Percentiles rank a stretch among this genome's conserved stretches.
phyloP scores from a whole-genome alignment of 2,329 filamentous ascomycete genomes.

The Sodiomyces alkalinus region DNA sequence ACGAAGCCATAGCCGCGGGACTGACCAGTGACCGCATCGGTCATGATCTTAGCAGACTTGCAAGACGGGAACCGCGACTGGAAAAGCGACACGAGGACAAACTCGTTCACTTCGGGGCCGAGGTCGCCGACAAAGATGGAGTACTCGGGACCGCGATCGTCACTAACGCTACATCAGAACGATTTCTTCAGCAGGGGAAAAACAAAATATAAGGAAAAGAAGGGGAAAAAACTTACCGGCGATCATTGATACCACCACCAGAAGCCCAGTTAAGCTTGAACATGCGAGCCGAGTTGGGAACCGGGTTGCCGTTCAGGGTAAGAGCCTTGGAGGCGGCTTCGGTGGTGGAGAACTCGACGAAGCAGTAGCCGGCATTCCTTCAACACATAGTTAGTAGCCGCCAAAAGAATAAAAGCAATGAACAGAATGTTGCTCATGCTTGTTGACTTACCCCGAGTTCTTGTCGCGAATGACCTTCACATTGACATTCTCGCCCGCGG shows the following conservation, averaged over 20 bases:
- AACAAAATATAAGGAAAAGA: too few species aligned
- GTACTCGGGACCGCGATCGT: slow-evolving; percentile 91
- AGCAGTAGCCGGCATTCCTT: slow-evolving; percentile 96
- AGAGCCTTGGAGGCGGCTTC: slow-evolving; percentile 86
- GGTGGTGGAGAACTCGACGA: slow-evolving; percentile 77
- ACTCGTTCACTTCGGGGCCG: slow-evolving; percentile 96
- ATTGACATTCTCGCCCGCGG: slow-evolving; percentile 87
- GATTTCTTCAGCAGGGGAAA: slow-evolving; percentile 2
- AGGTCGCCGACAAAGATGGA: slow-evolving; percentile 97
- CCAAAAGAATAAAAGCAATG: neutral
- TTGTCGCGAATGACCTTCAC: slow-evolving; percentile 99
- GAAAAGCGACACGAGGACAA: slow-evolving; percentile 92
- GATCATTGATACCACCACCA: slow-evolving; percentile 85
- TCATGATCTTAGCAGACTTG: slow-evolving; percentile 99
- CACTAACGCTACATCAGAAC: slow-evolving; percentile 31
- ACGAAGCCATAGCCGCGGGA: slow-evolving; percentile 97
- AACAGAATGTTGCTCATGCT: too few species aligned
- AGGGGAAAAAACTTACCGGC: slow-evolving; percentile 47
- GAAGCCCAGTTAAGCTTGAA: slow-evolving; percentile 99
- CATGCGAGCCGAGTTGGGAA: slow-evolving; percentile 84
- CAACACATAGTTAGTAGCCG: slow-evolving; percentile 8
- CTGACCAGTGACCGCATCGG: slow-evolving; percentile 93
- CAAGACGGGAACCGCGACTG: slow-evolving; percentile 91
- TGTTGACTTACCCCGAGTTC: slow-evolving; percentile 70
- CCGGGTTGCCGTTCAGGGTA: slow-evolving; percentile 71